phyloP scores from a whole-genome alignment of 257 asterid species.

The Solanum pimpinellifolium region DNA sequence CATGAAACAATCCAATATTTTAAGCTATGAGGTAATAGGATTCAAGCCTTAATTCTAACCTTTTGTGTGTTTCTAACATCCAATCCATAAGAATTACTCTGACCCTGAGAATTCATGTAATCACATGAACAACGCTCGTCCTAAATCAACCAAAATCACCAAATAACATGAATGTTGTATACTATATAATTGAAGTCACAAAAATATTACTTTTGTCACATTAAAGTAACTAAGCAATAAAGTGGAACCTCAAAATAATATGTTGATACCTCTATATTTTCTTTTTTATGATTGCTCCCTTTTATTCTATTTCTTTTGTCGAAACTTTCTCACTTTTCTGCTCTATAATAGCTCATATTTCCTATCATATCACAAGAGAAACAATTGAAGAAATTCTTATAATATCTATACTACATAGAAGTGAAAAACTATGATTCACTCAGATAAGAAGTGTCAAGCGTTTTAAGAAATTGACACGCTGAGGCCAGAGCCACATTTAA shows the following conservation, averaged over 20 bases:
- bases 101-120: no score
- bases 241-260: slow-evolving; percentile 25
- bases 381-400: neutral
- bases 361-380: slow-evolving; percentile 20
- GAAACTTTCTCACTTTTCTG: slow-evolving; percentile 66
- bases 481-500: neutral
- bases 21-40: no score
- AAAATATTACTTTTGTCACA: no score
- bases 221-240: no score
- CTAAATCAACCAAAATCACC: no score
- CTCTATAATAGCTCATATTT: slow-evolving; percentile 52
- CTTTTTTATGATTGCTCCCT: slow-evolving; percentile 30
- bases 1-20: no score
- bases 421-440: neutral
- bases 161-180: no score
- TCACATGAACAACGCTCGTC: no score
- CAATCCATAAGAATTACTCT: no score
- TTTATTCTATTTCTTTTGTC: slow-evolving; percentile 63
- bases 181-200: no score
- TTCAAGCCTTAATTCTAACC: no score
- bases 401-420: neutral
- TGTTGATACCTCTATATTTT: slow-evolving; percentile 14
- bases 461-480: neutral
- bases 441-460: neutral
- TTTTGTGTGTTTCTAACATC: no score